These are phyloP conservation scores for Aspergillus asperescens DNA, from an alignment of 495 filamentous ascomycete genomes.

Conservation along the genomic window DNA sequence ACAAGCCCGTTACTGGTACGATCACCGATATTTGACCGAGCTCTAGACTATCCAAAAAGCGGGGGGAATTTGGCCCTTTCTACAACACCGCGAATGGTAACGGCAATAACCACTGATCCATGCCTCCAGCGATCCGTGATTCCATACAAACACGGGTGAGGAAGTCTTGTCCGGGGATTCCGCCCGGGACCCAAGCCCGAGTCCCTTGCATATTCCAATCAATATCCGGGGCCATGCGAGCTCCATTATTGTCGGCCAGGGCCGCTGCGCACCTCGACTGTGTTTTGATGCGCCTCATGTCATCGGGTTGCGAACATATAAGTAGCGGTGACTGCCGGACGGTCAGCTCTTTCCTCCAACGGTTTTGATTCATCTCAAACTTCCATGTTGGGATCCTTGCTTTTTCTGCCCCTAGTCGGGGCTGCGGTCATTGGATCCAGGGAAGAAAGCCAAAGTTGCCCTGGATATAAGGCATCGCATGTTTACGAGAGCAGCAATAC, in stretches of 20 bases:
- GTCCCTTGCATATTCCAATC: conserved; percentile 11
- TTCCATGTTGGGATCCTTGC: conserved; percentile 27
- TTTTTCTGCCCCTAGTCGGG: conserved; percentile 32
- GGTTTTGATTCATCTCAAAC: background rate
- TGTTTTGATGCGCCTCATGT: background rate
- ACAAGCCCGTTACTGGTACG: conserved; percentile 4
- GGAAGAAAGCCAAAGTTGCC: conserved; percentile 41
- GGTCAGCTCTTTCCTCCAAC: background rate
- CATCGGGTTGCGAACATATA: conserved; percentile 11
- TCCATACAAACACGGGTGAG: background rate
- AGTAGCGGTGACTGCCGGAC: conserved; percentile 2
- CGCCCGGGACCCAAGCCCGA: background rate
- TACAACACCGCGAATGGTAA: background rate
- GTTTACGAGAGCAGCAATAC: conserved; percentile 43
- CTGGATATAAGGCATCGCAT: conserved; percentile 68
- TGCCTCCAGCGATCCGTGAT: background rate
- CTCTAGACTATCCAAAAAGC: conserved; percentile 1
- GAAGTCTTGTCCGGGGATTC: background rate
- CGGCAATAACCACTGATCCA: background rate
- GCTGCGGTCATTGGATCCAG: conserved; percentile 28
- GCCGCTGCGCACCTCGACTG: background rate
- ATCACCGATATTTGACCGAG: conserved; percentile 23
- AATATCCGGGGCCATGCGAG: conserved; percentile 8
- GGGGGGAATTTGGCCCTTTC: background rate
- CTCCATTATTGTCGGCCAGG: background rate